Conservation (phyloP, 306 rosid genomes). For the Cucumis sativus region Cucumber_9930_V3 NC_026655.2:9588501-9589000, state of each 20-base stretch:
- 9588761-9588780: background rate
- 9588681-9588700: background rate
- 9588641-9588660: background rate
- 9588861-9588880: no score
- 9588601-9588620: background rate
- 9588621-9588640: background rate
- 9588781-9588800: background rate
- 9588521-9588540: constrained; percentile 45
- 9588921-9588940: no score
- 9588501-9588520: constrained; percentile 81
- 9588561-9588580: background rate
- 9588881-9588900: no score
- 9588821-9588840: no score
- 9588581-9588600: background rate
- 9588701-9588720: background rate
- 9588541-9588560: background rate
- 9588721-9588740: background rate
- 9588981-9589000: no score
- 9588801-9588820: background rate
- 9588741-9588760: background rate
- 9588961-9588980: no score
- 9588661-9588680: background rate
- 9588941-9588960: no score
- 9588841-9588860: no score
- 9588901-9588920: no score